phyloP scores from a whole-genome alignment of 2,329 filamentous ascomycete species.

The Septoria linicola region DNA sequence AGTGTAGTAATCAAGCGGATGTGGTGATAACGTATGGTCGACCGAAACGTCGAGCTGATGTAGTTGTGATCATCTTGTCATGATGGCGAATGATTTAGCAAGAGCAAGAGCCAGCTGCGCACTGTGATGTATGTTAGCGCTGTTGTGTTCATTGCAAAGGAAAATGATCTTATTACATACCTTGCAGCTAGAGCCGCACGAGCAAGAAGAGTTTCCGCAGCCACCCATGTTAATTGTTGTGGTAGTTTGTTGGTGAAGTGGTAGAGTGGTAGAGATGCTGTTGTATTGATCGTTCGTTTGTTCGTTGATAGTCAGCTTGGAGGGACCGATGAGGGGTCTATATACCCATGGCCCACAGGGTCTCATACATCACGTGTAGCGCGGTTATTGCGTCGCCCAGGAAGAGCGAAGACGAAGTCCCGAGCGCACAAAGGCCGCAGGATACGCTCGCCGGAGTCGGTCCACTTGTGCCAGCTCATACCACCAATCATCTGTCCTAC shows the following conservation, averaged over 20 bases:
- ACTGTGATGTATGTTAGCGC: constrained; percentile 9
- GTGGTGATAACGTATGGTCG: neutral
- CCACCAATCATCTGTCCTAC: constrained; percentile 1
- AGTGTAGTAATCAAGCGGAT: neutral
- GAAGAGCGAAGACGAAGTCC: neutral
- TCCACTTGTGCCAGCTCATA: constrained; percentile 7
- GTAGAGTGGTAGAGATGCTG: neutral
- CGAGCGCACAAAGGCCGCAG: constrained; percentile 11
- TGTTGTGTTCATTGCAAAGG: neutral
- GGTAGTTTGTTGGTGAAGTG: neutral
- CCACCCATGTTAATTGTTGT: constrained; percentile 33
- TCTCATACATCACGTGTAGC: constrained; percentile 10
- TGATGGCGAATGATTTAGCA: constrained; percentile 20
- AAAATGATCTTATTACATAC: neutral
- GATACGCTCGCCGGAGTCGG: constrained; percentile 4
- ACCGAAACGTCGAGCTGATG: constrained; percentile 9
- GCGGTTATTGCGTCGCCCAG: constrained; percentile 9
- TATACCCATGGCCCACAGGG: neutral
- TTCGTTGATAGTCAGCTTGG: neutral
- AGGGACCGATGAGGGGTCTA: constrained; percentile 13
- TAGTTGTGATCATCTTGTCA: constrained; percentile 10
- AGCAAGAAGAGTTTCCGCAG: constrained; percentile 37
- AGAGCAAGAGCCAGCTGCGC: constrained; percentile 34
- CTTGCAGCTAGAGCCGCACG: constrained; percentile 33
- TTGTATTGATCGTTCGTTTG: neutral